Base-by-base conservation (phyloP, 257 asterid species). In the Capsicum chinense region DNA sequence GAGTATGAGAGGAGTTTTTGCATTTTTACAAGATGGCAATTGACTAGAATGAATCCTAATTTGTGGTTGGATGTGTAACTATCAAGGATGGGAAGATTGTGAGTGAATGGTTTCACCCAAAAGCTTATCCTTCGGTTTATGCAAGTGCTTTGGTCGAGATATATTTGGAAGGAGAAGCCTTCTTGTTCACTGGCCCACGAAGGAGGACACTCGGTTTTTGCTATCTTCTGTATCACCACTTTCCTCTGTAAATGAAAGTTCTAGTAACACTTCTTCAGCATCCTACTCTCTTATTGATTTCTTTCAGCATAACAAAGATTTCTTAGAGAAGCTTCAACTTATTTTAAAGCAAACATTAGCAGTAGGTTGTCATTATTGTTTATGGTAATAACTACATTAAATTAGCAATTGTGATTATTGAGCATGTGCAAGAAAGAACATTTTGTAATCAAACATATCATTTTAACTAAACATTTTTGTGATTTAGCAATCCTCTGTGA, bases 81-180 rank as follows among this genome's bases (percentile, higher is more conserved):
- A 1, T 26, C 26, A 26, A 26, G 26, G 26, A 26, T 26, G 26
- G 26, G 26, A 26, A 26, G 26, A 26, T 26, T 26, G 26, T 26
- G 1, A 26, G 26, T 26, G 26, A 26, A 26, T 26, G 1, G 26
- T 26, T 26, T 26, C 26, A 26, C 26, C 26, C 26, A 26, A 26
- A 26, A 26, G 26, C 26, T 26, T 26, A 26, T 26, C 26, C 26
- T 26, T 26, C 26, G 26, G 26, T 26, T 26, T 26, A 26, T 26
- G 26, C 26, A 26, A 1, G 90, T 97, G 99, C 98, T 93, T 95
- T 83, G 98, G 98, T 84, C 93, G 98, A 83, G 99, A 97, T 95
- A 97, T 98, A 5, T 87, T 97, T 86, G 99, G 99, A 80, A 90
- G 99, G 86, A 88, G 98, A 85, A 97, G 99, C 88, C 98, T 95